phyloP scores from a whole-genome alignment of 2,329 filamentous ascomycete species.

The Pseudogymnoascus sp. region DNA sequence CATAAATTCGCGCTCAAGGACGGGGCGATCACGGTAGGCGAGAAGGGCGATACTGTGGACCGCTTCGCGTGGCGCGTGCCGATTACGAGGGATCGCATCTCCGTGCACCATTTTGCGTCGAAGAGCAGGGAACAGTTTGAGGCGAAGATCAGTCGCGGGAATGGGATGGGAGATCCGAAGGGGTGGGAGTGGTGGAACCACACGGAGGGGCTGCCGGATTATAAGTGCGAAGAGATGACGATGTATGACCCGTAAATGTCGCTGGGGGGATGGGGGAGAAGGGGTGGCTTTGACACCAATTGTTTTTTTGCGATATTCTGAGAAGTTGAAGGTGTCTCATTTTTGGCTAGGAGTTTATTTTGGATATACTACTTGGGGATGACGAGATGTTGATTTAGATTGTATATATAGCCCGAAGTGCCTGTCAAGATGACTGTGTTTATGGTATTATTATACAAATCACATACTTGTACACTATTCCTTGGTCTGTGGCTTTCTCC shows the following conservation, averaged over 20 bases:
- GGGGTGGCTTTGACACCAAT: neutral
- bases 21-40: slow-evolving; percentile 22
- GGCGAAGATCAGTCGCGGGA: slow-evolving; percentile 25
- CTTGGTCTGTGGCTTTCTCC: neutral
- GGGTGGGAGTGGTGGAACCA: slow-evolving; percentile 22
- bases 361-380: neutral
- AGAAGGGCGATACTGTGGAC: slow-evolving; percentile 21
- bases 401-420: neutral
- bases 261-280: neutral
- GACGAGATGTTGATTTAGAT: neutral
- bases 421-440: neutral
- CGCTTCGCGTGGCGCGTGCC: slow-evolving; percentile 22
- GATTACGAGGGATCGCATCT: slow-evolving; percentile 26
- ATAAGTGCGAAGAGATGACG: slow-evolving; percentile 22
- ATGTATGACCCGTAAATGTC: slow-evolving; percentile 19
- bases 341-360: neutral
- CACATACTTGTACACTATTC: neutral
- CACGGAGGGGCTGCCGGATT: slow-evolving; percentile 22
- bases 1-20: slow-evolving; percentile 21
- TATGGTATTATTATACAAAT: neutral
- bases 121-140: slow-evolving; percentile 29
- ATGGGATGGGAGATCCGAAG: slow-evolving; percentile 23
- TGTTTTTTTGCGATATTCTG: neutral
- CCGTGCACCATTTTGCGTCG: slow-evolving; percentile 29
- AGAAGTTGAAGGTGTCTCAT: neutral